Conservation (phyloP, 208 protist genomes). For the Tritrichomonas musculus region DNA sequence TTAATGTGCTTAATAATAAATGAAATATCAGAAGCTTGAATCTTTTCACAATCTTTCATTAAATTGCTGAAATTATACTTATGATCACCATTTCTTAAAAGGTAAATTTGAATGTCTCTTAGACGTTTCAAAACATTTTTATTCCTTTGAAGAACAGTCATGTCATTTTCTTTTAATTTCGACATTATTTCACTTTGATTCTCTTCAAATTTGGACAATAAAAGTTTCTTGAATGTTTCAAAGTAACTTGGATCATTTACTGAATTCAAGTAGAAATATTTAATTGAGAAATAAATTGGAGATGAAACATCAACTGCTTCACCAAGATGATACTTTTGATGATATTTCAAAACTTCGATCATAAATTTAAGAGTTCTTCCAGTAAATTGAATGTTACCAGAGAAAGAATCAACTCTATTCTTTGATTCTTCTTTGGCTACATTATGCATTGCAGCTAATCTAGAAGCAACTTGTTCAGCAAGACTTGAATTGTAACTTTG, state of each 20-base stretch:
- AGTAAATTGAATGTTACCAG: background rate
- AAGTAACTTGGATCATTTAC: background rate
- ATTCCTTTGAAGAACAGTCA: background rate
- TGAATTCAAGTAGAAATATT: background rate
- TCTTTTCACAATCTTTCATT: background rate
- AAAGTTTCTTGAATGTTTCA: background rate
- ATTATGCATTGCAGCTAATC: background rate
- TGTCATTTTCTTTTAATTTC: background rate
- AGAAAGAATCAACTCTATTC: background rate
- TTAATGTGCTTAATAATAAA: background rate
- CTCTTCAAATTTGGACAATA: background rate
- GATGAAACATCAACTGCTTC: background rate
- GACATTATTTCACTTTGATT: background rate
- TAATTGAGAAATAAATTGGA: background rate
- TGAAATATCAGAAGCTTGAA: background rate
- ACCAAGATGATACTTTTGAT: background rate
- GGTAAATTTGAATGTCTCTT: background rate
- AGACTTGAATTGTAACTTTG: background rate
- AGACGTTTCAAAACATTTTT: background rate
- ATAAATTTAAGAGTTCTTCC: background rate
- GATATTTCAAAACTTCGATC: background rate
- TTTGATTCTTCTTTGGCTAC: background rate
- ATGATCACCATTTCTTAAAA: background rate
- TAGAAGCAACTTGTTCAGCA: background rate
- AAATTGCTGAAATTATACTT: background rate